Evolutionary conservation across 441 rosid species (phyloP), one percentile per base, ranked within the genome.

Genomic region (Aquilaria agallochum): DNA sequence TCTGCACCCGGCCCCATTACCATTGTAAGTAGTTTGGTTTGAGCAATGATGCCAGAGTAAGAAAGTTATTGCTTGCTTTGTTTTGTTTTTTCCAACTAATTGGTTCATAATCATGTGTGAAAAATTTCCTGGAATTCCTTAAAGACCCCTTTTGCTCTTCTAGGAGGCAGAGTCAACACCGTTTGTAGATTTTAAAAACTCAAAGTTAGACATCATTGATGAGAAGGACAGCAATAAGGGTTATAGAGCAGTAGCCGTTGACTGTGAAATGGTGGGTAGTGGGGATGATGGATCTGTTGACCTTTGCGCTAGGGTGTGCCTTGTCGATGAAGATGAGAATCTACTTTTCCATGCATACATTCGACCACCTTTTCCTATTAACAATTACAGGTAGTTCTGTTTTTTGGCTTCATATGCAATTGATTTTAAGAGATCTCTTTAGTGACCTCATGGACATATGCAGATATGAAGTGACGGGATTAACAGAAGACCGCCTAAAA

Each of bases 221-320:
- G 68, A 47, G 34, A 67, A 27, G 56, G 10, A 55, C 62, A 50
- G 53, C 61, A 59, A 20, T 55, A 51, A 66, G 62, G 72, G 74
- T 53, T 74, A 60, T 20, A 66, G 74, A 71, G 88, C 85, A 13
- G 63, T 88, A 63, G 88, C 90, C 11, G 70, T 91, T 56, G 94
- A 82, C 76, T 86, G 92, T 68, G 88, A 83, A 76, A 85, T 88
- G 90, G 96, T 91, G 46, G 89, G 88, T 67, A 84, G 88, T 54
- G 96, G 90, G 62, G 72, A 40, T 31, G 87, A 86, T 64, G 90
- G 84, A 53, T 65, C 88, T 27, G 44, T 71, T 48, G 72, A 83
- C 67, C 60, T 83, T 47, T 91, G 96, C 62, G 96, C 87, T 72
- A 68, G 83, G 11, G 78, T 88, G 58, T 88, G 89, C 65, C 74